These are phyloP conservation scores for Fraxinus dipetala DNA, from an alignment of 305 asterid genomes.

Conservation along the genomic window DNA sequence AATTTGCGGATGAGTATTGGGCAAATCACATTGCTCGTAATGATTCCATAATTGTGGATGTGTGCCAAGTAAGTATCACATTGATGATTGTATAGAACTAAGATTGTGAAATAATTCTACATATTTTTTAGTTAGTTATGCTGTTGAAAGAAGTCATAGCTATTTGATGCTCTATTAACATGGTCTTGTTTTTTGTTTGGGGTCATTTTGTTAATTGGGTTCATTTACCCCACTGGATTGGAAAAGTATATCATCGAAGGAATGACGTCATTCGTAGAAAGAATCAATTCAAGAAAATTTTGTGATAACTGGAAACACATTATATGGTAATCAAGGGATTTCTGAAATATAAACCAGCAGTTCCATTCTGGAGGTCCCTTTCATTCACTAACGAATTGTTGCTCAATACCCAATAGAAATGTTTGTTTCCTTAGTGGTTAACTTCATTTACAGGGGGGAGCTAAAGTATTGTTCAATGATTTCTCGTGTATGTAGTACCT, in stretches of 20 bases:
- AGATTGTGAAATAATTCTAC: neutral
- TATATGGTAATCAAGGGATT: neutral
- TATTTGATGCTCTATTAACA: neutral
- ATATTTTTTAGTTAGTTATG: neutral
- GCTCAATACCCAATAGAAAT: neutral
- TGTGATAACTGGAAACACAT: neutral
- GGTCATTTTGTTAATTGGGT: neutral
- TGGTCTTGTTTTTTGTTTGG: neutral
- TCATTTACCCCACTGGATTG: neutral
- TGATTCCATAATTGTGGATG: slow-evolving; percentile 33
- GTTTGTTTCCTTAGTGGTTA: neutral
- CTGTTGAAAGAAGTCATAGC: neutral
- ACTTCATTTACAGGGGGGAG: neutral
- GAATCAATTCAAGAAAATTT: neutral
- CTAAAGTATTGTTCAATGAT: neutral
- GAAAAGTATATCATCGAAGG: neutral
- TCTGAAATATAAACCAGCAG: neutral
- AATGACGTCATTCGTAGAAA: neutral
- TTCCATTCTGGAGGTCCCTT: neutral
- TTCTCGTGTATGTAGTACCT: neutral
- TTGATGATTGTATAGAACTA: neutral
- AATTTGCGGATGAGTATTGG: slow-evolving; percentile 98
- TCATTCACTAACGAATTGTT: neutral
- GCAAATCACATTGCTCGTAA: slow-evolving; percentile 98
- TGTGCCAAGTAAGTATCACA: neutral